Evolutionary conservation across 306 rosid species (phyloP), one percentile per base, ranked within the genome.

Genomic region (Sphenostylis stenocarpa): DNA sequence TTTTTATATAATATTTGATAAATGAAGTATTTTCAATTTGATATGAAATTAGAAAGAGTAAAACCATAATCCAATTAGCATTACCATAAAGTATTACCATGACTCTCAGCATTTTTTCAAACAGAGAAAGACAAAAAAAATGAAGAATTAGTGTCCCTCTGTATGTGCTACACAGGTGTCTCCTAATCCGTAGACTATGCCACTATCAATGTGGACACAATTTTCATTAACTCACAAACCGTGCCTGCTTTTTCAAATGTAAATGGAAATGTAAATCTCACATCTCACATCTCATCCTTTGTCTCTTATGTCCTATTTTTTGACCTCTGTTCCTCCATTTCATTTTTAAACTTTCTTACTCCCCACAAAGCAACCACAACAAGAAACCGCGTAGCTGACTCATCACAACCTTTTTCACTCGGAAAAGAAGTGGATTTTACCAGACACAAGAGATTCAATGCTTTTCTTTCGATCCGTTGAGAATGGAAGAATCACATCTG

Each of bases 351-450:
- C 39, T 55, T 56, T 58, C 64, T 66, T 36, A 56, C 76, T 62
- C 65, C 65, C 29, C 49, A 82, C 62, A 52, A 77, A 69, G 72
- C 78, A 80, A 43, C 21, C 48, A 14, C 73, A 21, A 16, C 55
- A 81, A 76, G 87, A 86, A 84, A 84, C 88, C 88, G 87, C 88
- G 88, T 88, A 60, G 77, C 84, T 58, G 87, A 80, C 67, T 72
- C 8, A 17, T 16, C 17, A 29, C 31, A 20, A 67, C 56, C 16
- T 36, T 75, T 72, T 70, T 31, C 12, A 38, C 47, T 67, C 9
- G 20, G 15, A 52, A 39, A 47, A 51, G 31, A 75, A 79, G 76
- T 53, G 65, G 7, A 73, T 79, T 57, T 75, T 15, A 47, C 24
- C 29, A 52, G 41, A 83, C 75, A 68, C 33, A 45, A 74, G 55